Base-by-base conservation (phyloP, 305 asterid genomes). In the Fraxinus sp. region DNA sequence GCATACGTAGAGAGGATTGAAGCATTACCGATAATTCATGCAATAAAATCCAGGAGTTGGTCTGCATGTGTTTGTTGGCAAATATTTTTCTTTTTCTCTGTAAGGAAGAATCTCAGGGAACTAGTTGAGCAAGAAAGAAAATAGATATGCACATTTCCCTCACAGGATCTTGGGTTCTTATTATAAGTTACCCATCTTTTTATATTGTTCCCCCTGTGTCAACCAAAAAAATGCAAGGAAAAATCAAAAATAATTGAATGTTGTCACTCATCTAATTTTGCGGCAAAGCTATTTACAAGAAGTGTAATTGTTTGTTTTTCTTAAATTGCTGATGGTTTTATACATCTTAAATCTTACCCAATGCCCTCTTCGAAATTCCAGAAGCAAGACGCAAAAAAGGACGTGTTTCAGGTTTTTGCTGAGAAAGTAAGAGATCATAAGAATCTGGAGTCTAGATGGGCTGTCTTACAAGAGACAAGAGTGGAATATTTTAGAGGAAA, bases 401-500 rank as follows among this genome's bases (percentile, higher is more conserved):
- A 96, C 68, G 90, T 89, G 46, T 93, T 92, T 83, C 99, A 93
- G 90, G 80, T 89, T 81, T 96, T 96, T 82, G 97, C 99, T 20
- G 98, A 96, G 94, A 94, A 90, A 91, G 95, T 93, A 49, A 91
- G 99, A 89, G 95, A 96, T 82, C 98, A 96, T 87, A 96, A 96
- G 89, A 98, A 91, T 86, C 87, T 96, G 88, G 98, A 88, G 83
- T 96, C 99, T 71, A 94, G 99, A 85, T 96, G 99, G 99, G 99
- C 99, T 9, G 91, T 96, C 88, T 92, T 96, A 78, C 99, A 96
- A 88, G 99, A 96, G 91, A 93, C 99, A 2, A 91, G 99, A 37
- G 99, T 96, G 39, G 99, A 96, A 87, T 96, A 96, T 88, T 92
- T 96, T 84, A 91, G 98, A 84, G 99, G 99, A 86, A 96, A 96